Base-by-base conservation (phyloP, 139 green algal genomes). In the Volvox africanus region DNA sequence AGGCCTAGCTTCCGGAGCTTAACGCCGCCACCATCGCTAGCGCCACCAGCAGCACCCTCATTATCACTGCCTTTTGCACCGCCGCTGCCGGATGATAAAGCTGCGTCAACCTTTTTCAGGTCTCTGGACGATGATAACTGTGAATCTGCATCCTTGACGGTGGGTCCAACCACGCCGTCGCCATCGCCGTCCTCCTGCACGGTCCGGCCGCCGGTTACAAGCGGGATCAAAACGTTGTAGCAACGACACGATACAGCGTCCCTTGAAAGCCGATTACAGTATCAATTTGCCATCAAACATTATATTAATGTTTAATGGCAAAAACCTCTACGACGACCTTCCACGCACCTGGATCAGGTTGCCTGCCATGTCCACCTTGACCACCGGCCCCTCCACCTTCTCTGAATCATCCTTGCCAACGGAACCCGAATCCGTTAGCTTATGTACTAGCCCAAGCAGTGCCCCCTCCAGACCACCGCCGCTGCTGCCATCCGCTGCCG, bases 321-420 rank as follows among this genome's bases (percentile, higher is more conserved):
- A 24, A 73, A 73, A 73, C 65, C 65, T 30, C 65, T 73, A 12
- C 24, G 5, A 12, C 65, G 16, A 12, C 65, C 5, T 73, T 24
- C 5, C 65, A 73, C 71, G 14, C 71, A 90, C 86, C 86, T 91
- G 87, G 33, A 91, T 28, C 16, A 91, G 76, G 33, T 86, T 16
- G 0, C 87, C 87, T 1, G 68, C 22, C 61, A 12, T 62, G 33
- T 79, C 61, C 76, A 91, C 76, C 76, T 91, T 91, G n/a, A 91
- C 87, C 11, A 91, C 77, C 9, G 87, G 87, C 33, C 87, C 87
- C 76, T 79, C 76, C 37, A 30, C 75, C 14, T 50, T 35, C 65
- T 28, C 21, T 28, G 11, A 12, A 73, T 16, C 65, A 24, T 73
- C 36, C 11, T 28, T 50, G 12, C 13, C 86, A 9, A 9, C 68